These are phyloP conservation scores for Vigna reflexopilosa DNA, from an alignment of 306 rosid species.

Conservation along the genomic window DNA sequence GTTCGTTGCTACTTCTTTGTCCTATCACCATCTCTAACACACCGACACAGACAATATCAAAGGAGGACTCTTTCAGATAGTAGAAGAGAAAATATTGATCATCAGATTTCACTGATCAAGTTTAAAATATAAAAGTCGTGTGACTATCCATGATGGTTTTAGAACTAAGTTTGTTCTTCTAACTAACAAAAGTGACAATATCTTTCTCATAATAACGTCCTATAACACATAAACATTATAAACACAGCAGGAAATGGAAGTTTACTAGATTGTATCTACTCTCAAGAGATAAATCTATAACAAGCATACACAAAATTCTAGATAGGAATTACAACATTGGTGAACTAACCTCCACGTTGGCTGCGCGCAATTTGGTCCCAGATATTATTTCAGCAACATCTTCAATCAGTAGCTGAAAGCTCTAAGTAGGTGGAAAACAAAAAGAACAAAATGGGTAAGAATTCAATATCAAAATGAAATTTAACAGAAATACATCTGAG, in stretches of 20 bases:
- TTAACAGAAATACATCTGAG: background rate
- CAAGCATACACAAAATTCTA: conserved; percentile 14
- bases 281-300: background rate
- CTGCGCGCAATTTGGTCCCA: conserved; percentile 51
- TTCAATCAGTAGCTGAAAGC: conserved; percentile 71
- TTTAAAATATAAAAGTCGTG: conserved; percentile 4
- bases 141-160: background rate
- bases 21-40: too few species aligned
- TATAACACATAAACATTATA: background rate
- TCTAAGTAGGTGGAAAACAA: conserved; percentile 50
- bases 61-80: background rate
- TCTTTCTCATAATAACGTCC: too few species aligned
- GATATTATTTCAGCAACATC: conserved; percentile 58
- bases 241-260: conserved; percentile 1
- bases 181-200: too few species aligned
- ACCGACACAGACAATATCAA: background rate
- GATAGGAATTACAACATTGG: conserved; percentile 19
- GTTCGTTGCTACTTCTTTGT: too few species aligned
- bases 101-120: background rate
- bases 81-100: background rate
- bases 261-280: background rate
- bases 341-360: conserved; percentile 68
- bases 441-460: conserved; percentile 28
- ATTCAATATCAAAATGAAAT: conserved; percentile 8
- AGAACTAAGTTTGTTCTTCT: too few species aligned